Evolutionary conservation across 441 rosid genomes (phyloP), one percentile per base, ranked within the genome.

Genomic region (Dalechampia spathulata): DNA sequence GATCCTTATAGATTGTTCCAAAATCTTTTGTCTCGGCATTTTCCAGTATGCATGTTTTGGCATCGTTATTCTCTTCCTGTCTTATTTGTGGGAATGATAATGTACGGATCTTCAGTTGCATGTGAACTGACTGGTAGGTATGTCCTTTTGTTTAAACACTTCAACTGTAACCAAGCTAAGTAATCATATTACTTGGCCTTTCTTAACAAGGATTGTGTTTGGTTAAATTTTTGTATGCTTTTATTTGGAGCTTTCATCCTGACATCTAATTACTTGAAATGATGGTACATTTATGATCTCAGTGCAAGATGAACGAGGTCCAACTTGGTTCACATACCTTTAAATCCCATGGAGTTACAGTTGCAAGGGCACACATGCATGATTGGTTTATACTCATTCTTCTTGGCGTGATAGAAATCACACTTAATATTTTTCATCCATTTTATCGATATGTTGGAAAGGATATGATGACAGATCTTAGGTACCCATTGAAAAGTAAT

Each of bases 381-480:
- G 98, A 91, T 73, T 88, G 98, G 96, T 72, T 84, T 46, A 76
- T 81, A 61, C 78, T 91, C 54, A 48, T 83, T 60, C 58, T 88
- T 43, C 93, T 91, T 51, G 71, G 63, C 55, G 66, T 73, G 58
- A 61, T 84, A 26, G 89, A 71, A 49, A 56, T 70, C 51, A 23
- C 68, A 43, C 77, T 86, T 55, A 41, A 55, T 64, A 30, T 75
- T 28, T 66, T 86, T 37, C 81, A 81, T 54, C 98, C 98, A 22
- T 92, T 88, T 71, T 81, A 85, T 68, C 91, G 96, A 49, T 92
- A 66, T 75, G 95, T 92, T 28, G 94, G 98, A 34, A 82, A 84
- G 67, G 91, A 92, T 65, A 86, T 92, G 98, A 83, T 88, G 95
- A 72, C 74, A 50, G 95, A 88, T 77, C 86, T 92, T 20, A 83